Percentiles rank a stretch among this genome's conserved stretches.
Evolutionary conservation across 2,329 filamentous ascomycete genomes (phyloP).

Genomic region (Coleophoma crateriformis): DNA sequence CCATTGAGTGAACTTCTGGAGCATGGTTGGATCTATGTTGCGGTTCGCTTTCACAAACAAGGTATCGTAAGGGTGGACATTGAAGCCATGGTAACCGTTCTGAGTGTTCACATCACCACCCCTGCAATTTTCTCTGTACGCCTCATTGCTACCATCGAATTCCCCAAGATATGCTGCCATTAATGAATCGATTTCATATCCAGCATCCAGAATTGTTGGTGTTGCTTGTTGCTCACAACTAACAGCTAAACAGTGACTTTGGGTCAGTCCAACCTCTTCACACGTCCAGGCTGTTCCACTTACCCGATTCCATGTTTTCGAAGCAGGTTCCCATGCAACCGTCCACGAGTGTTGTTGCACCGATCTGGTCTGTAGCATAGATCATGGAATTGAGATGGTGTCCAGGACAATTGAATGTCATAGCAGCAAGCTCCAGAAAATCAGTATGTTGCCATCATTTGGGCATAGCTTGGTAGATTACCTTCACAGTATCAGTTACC

Average conservation of each 20-base stretch:
- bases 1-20: constrained; percentile 27
- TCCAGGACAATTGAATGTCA: constrained; percentile 11
- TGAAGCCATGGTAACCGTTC: constrained; percentile 27
- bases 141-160: background rate
- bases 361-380: constrained; percentile 11
- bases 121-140: constrained; percentile 19
- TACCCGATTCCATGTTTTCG: too few species aligned
- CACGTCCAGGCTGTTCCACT: background rate
- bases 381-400: constrained; percentile 19
- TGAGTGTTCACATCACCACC: constrained; percentile 22
- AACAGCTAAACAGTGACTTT: background rate
- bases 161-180: background rate
- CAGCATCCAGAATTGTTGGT: background rate
- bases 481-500: constrained; percentile 14
- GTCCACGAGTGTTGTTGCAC: constrained; percentile 8
- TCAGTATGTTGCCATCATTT: background rate
- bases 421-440: constrained; percentile 9
- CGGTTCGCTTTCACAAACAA: constrained; percentile 31
- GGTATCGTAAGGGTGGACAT: constrained; percentile 32
- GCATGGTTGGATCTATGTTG: constrained; percentile 21
- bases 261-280: too few species aligned
- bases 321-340: background rate
- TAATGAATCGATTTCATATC: background rate
- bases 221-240: background rate
- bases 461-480: background rate